Evolutionary conservation across 2,329 filamentous ascomycete genomes (phyloP), one percentile per base, ranked within the genome.

Genomic region (Pyrenophora seminiperda): DNA sequence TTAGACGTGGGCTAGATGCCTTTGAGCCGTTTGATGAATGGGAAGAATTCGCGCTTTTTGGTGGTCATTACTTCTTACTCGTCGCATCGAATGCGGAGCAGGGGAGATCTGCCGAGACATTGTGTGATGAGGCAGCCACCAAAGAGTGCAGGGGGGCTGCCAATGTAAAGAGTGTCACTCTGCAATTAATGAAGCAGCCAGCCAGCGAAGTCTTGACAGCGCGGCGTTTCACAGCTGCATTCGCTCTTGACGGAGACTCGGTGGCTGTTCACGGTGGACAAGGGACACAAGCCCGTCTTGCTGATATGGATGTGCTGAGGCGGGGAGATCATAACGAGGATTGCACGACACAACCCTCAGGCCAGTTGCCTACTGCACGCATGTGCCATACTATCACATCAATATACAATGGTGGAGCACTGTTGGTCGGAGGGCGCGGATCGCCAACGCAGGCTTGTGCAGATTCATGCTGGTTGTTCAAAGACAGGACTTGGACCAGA

Each of bases 21-120:
- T 73, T 91, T 13, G 93, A 97, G 66, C 85, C 88, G 1, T 97
- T 97, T 67, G 93, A 97, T 70, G 92, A 97, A 73, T 96, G 91
- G 91, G 93, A 97, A 72, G 93, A 97, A 65, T 91, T 97, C 67
- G 86, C 88, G 2, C 77, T 96, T 1, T 96, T 95, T 70, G 85
- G 83, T 2, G 85, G 86, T 27, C 92, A 97, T 72, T 96, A 96
- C 72, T 89, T 92, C 61, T 75, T 97, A 34, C 78, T 96, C 7
- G 78, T 84, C 15, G 90, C 90, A 11, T 80, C 76, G 33, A 83
- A 74, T 62, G 56, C 53, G 46, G 54, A 58, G 43, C 38, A 50
- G 47, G 31, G 38, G 53, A 29, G 37, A 24, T 41, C 58, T 36
- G 53, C 45, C 42, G 52, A 56, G 34, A 37, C 56, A 32, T 27